Evolutionary conservation across 2,329 filamentous ascomycete species (phyloP), one percentile per base, ranked within the genome.

Genomic region (Sclerotiophoma versabilis): DNA sequence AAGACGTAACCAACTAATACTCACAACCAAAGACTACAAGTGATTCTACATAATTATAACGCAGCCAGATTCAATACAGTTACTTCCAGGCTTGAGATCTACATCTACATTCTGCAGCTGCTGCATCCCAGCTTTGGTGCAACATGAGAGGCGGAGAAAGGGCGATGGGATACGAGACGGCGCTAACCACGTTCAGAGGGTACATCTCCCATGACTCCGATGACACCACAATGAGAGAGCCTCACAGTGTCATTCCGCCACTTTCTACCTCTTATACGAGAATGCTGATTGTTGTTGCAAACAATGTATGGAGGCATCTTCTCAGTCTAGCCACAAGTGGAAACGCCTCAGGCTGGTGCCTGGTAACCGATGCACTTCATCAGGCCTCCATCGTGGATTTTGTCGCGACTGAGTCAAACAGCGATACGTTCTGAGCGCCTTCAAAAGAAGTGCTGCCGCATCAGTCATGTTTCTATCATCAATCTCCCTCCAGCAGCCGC

Each of bases 271-370:
- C 14, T 19, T 9, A n/a, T 27, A 38, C 36, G 41, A 30, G 15
- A 9, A 12, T 17, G 12, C 5, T 7, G 10, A 17, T 23, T 5
- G n/a, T 10, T 10, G 2, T n/a, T 14, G 7, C 23, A 20, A n/a
- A 19, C 23, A 25, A 22, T n/a, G 14, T 8, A 29, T 2, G 23
- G 23, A 20, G 23, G n/a, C 30, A 17, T 6, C 32, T 44, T 20
- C 5, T 20, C 15, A n/a, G 10, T 12, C 20, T 46, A 47, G 15
- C 43, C 37, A 17, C 11, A 15, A 25, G 23, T 10, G 30, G 49
- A 1, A 34, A 37, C 32, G 43, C 20, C 8, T 8, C 1, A 12
- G 17, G 43, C 49, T 53, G 42, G 36, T 42, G 43, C 49, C 49
- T 52, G 42, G 41, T 30, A 17, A 34, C 7, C n/a, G 36, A 19